These are phyloP conservation scores for Penicillium roqueforti DNA, from an alignment of 495 filamentous ascomycete species.

Conservation along the genomic window DNA sequence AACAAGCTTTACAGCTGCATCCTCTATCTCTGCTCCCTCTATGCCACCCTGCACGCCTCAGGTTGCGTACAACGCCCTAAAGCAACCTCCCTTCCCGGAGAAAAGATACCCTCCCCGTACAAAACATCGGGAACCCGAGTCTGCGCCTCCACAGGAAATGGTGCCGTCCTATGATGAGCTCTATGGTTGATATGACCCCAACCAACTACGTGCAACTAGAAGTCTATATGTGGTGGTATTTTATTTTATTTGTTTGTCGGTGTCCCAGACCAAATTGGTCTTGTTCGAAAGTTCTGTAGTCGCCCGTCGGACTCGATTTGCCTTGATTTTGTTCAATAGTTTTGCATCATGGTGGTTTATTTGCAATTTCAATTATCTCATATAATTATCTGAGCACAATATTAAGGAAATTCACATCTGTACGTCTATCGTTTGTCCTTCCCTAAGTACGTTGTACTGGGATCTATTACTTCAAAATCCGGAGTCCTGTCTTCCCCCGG, in stretches of 20 bases:
- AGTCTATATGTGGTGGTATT: constrained; percentile 1
- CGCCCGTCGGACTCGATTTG: background rate
- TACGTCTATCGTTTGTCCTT: too few species aligned
- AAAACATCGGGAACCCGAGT: constrained; percentile 22
- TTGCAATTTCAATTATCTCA: background rate
- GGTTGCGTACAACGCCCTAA: constrained; percentile 9
- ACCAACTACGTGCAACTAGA: background rate
- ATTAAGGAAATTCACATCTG: background rate
- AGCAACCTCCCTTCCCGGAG: constrained; percentile 13
- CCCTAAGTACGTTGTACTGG: background rate
- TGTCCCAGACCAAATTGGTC: background rate
- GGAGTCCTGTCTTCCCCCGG: background rate
- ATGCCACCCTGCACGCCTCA: constrained; percentile 31
- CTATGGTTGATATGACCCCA: constrained; percentile 31
- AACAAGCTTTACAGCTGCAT: constrained; percentile 37
- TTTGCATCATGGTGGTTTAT: constrained; percentile 3
- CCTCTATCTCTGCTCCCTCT: constrained; percentile 28
- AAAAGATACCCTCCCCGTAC: constrained; percentile 23
- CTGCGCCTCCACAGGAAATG: constrained; percentile 26
- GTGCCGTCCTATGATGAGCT: constrained; percentile 47
- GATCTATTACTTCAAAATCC: background rate
- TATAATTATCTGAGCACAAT: background rate
- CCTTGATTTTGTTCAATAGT: background rate
- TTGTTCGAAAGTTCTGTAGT: background rate
- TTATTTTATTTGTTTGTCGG: constrained; percentile 4